Evolutionary conservation across 257 asterid genomes (phyloP), one percentile per base, ranked within the genome.

Genomic region (Fraxinus quadrangulata): DNA sequence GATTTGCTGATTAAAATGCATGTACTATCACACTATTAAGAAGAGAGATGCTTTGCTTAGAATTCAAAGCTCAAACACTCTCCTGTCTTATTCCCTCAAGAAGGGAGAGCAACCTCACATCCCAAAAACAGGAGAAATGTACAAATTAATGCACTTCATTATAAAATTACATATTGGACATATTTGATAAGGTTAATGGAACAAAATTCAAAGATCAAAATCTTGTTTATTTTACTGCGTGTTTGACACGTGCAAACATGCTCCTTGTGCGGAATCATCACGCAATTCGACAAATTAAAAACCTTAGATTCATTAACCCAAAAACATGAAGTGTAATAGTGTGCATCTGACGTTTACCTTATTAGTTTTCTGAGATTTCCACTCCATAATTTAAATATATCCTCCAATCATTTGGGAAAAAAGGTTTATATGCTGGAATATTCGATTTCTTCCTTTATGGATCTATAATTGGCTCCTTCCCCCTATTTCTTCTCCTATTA

Each of bases 381-480:
- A 42, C 56, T 47, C n/a, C 56, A 54, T 54, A 54, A 54, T 54
- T 54, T 17, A 54, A 54, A 14, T 54, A 19, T 4, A 19, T 54
- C 11, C 26, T 5, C n/a, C 11, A 54, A 54, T 54, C 26, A 54
- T 19, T 54, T 47, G 24, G 65, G 3, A 54, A 42, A 40, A n/a
- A 31, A 31, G 13, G 72, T 69, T 49, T 67, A 72, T 68, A 24
- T 70, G 87, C 72, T 42, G 85, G 87, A 84, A 81, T 84, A 80
- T 80, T 84, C 79, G 72, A 34, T 70, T 13, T 80, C 28, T 74
- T 77, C 49, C 81, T 80, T 84, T 39, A 65, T 56, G 80, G 78
- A 63, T 63, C 54, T 70, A 75, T 81, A 71, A 74, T 42, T 75
- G 3, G 45, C 21, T 19, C 23, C 80, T 6, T 19, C 23, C 23